Evolutionary conservation across 1,284 basidiomycete species (phyloP), one percentile per base, ranked within the genome.

Genomic region (Ganoderma meredithae): DNA sequence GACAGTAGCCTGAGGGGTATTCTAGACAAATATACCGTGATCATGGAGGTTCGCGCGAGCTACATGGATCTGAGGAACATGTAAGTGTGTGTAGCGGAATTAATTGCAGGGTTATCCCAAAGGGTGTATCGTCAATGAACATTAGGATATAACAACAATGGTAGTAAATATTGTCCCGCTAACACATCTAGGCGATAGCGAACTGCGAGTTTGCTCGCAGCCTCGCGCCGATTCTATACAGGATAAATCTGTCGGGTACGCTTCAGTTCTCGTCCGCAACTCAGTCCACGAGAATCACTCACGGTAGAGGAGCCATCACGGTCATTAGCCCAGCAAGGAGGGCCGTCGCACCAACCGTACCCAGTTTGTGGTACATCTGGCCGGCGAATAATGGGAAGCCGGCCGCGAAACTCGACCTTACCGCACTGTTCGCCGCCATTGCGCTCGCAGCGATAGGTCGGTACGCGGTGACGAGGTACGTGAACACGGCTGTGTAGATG

Each of bases 391-490:
- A 79, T 2, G 92, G 92, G 76, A 94, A 94, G 0, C 83, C 89
- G 0, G 89, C 90, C 0, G 92, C 92, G 71, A 95, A 93, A 0
- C 83, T 77, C 1, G 85, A 87, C 1, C 93, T 83, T 74, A 92
- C 76, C 13, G 89, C 89, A 44, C 85, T 89, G 76, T 95, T 95
- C 39, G 87, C 83, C 0, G 92, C 91, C 86, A 95, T 89, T 0
- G 92, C 92, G 12, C 86, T 89, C 1, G 93, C 93, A 0, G 93
- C 91, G 53, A 94, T 90, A 0, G 92, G 92, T 13, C 91, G 86
- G 76, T 93, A 95, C 0, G 91, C 90, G 27, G 86, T 88, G 31
- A 88, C 89, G 60, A 90, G 83, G 74, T 91, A 91, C 0, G 91
- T 92, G 81, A 94, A 94, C 1, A 88, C 88, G 1, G 87, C 85